These are phyloP conservation scores for Colletotrichum plurivorum DNA, from an alignment of 2,329 filamentous ascomycete species.

Conservation along the genomic window DNA sequence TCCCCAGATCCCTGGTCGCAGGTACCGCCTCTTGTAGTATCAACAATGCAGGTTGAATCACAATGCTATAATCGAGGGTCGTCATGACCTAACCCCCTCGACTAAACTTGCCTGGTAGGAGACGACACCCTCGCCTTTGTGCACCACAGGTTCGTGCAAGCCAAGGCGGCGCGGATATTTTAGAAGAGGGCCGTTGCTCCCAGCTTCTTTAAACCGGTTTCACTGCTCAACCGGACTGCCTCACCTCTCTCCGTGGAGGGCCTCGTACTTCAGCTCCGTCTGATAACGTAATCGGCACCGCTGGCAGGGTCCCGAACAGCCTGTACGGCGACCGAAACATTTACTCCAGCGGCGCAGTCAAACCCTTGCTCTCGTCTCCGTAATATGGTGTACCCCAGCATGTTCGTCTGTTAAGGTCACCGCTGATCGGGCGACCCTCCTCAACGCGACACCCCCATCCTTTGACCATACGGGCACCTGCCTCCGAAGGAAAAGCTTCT, in stretches of 20 bases:
- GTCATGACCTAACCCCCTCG: background rate
- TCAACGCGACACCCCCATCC: background rate
- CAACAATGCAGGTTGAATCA: constrained; percentile 20
- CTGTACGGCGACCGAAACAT: background rate
- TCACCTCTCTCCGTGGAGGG: background rate
- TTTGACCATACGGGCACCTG: background rate
- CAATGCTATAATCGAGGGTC: background rate
- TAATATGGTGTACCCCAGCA: background rate
- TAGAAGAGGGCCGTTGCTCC: background rate
- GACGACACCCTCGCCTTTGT: too few species aligned
- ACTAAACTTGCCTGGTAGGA: background rate
- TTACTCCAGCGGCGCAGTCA: constrained; percentile 7
- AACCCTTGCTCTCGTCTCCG: background rate
- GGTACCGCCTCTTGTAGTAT: constrained; percentile 5
- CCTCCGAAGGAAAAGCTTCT: constrained; percentile 9
- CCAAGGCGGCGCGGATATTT: too few species aligned
- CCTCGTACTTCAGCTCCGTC: background rate
- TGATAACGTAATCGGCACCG: constrained; percentile 5
- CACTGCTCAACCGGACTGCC: background rate
- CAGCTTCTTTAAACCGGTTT: constrained; percentile 4
- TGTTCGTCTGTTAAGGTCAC: background rate
- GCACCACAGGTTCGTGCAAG: too few species aligned
- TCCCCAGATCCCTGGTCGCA: constrained; percentile 33
- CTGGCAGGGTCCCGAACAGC: background rate
- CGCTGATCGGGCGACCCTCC: background rate